These are phyloP conservation scores for Aspergillus avenaceus DNA, from an alignment of 495 filamentous ascomycete species.

Conservation along the genomic window DNA sequence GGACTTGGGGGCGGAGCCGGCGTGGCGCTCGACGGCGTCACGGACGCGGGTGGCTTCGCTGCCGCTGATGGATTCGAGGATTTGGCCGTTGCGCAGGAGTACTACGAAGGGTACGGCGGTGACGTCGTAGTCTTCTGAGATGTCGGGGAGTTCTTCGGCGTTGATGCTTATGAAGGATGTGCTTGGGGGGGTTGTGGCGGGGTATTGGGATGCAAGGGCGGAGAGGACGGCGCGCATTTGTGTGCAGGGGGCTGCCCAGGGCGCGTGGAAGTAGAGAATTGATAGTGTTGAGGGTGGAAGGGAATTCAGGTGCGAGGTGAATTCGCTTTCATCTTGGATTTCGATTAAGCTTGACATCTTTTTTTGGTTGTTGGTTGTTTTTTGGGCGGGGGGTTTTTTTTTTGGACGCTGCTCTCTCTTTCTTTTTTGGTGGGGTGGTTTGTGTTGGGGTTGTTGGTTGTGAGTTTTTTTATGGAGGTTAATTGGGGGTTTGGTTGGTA, in stretches of 20 bases:
- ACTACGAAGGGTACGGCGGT: constrained; percentile 91
- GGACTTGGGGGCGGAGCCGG: constrained; percentile 32
- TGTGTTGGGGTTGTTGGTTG: too few relatives aligned
- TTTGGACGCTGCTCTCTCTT: background rate
- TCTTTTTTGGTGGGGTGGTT: background rate
- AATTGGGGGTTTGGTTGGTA: too few relatives aligned
- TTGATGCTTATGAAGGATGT: constrained; percentile 84
- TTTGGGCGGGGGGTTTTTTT: constrained; percentile 4
- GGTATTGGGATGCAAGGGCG: constrained; percentile 79
- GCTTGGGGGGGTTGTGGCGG: constrained; percentile 55
- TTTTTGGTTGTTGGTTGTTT: constrained; percentile 9
- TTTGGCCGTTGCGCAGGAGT: constrained; percentile 62
- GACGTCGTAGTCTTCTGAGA: constrained; percentile 86
- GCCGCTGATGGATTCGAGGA: constrained; percentile 78
- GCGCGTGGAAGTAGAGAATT: constrained; percentile 88
- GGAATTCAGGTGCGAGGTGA: constrained; percentile 57
- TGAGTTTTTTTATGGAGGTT: too few relatives aligned
- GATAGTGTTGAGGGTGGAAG: constrained; percentile 65
- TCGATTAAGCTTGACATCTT: constrained; percentile 70
- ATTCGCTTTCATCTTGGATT: constrained; percentile 65
- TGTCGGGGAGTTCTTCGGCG: constrained; percentile 82
- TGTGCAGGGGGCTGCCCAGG: constrained; percentile 94
- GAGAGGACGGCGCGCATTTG: constrained; percentile 87
- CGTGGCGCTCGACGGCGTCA: constrained; percentile 76
- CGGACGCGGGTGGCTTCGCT: constrained; percentile 81